Percentiles rank a stretch among this genome's conserved stretches.
Conservation (phyloP, 345 rosid genomes). For the Anastatica hierochuntica region DNA sequence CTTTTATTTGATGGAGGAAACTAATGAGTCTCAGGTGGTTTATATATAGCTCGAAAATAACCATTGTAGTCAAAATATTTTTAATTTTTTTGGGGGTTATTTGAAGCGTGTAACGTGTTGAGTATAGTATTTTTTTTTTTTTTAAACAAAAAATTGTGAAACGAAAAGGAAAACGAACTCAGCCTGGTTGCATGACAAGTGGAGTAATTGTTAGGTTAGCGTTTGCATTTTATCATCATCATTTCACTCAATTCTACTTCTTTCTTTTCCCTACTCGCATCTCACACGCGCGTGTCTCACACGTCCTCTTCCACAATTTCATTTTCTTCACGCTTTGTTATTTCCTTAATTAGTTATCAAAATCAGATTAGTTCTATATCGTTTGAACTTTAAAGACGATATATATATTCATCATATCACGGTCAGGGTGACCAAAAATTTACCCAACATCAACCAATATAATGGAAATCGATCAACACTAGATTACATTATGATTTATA, state of each 20-base stretch:
- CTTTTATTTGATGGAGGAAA: constrained; percentile 12
- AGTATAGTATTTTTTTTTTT: too few species aligned
- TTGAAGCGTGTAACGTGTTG: constrained; percentile 25
- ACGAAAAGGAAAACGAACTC: constrained; percentile 31
- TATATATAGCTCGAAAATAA: constrained; percentile 31
- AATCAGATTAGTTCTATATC: not conserved
- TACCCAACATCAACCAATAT: constrained; percentile 18
- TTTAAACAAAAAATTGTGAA: too few species aligned
- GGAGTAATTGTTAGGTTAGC: constrained; percentile 52
- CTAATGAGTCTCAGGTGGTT: constrained; percentile 17
- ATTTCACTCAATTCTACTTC: constrained; percentile 2
- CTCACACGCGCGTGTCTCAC: constrained; percentile 2
- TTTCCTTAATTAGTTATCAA: too few species aligned
- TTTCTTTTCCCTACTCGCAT: constrained; percentile 11
- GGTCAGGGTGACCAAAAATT: constrained; percentile 13
- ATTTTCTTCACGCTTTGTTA: constrained; percentile 18
- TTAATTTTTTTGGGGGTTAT: not conserved
- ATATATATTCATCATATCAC: too few species aligned
- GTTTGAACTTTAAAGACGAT: constrained; percentile 5
- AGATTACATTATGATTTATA: not conserved
- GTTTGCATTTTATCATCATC: constrained; percentile 35
- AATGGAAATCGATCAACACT: not conserved
- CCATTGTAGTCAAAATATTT: constrained; percentile 12
- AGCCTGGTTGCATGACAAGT: constrained; percentile 64
- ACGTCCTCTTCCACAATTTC: not conserved